A percentile compares a stretch with the other conserved stretches of the same genome.
Evolutionary conservation across 768 basidiomycete genomes (phyloP).

Genomic region (Agaricus bisporus): DNA sequence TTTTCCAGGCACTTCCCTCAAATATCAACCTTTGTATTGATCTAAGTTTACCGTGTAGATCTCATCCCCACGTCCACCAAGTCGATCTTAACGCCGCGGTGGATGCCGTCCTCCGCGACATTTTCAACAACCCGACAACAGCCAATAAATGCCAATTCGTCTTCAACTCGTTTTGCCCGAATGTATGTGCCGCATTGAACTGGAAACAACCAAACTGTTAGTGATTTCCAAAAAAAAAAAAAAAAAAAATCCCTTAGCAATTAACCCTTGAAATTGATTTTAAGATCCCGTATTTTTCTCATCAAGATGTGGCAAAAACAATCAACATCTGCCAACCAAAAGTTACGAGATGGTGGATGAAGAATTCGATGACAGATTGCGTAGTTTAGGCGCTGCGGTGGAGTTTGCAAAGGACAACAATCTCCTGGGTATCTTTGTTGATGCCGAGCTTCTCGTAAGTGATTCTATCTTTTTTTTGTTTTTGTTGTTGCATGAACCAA

Average conservation of each 20-base stretch:
- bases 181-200: slow-evolving; percentile 85
- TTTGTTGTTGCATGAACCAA: too few relatives aligned
- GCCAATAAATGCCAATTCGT: slow-evolving; percentile 55
- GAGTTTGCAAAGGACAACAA: slow-evolving; percentile 93
- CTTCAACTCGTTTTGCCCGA: slow-evolving; percentile 90
- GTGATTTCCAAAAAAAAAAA: too few relatives aligned
- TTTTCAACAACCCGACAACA: slow-evolving; percentile 62
- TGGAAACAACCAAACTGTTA: slow-evolving; percentile 99
- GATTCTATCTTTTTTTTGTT: too few relatives aligned
- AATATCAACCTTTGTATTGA: slow-evolving; percentile 77
- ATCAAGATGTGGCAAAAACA: slow-evolving; percentile 72
- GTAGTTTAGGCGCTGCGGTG: slow-evolving; percentile 84
- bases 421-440: slow-evolving; percentile 84
- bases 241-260: background rate
- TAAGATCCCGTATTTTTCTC: slow-evolving; percentile 98
- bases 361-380: slow-evolving; percentile 31
- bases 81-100: slow-evolving; percentile 77
- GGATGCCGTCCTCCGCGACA: slow-evolving; percentile 77
- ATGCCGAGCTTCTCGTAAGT: slow-evolving; percentile 79
- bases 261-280: slow-evolving; percentile 7
- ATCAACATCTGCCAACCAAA: slow-evolving; percentile 29
- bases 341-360: slow-evolving; percentile 23
- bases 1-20: slow-evolving; percentile 47
- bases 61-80: slow-evolving; percentile 39
- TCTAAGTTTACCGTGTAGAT: slow-evolving; percentile 61